Evolutionary conservation across 805 yeast species (phyloP).

Genomic region (Candida michaelii): DNA sequence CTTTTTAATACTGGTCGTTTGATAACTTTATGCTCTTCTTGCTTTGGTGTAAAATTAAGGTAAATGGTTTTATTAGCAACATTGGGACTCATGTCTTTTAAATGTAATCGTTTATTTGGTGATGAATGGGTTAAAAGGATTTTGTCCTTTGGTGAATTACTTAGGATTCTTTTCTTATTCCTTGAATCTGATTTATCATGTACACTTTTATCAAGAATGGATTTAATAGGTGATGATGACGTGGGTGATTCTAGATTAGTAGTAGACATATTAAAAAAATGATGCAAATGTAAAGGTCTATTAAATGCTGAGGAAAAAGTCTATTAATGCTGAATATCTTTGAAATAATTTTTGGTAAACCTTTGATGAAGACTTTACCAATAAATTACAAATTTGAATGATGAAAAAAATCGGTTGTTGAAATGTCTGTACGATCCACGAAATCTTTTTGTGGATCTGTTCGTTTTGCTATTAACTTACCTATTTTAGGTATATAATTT

Average conservation of each 20-base stretch:
- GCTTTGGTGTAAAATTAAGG: constrained; percentile 17
- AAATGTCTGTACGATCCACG: constrained; percentile 6
- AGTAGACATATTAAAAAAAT: constrained; percentile 6
- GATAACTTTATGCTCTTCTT: constrained; percentile 7
- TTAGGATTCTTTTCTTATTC: constrained; percentile 8
- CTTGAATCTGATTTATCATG: neutral
- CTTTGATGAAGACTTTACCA: too few species aligned
- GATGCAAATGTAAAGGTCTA: constrained; percentile 1
- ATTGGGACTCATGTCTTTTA: constrained; percentile 39
- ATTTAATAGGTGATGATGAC: constrained; percentile 10
- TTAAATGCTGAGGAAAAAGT: neutral
- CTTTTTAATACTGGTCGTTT: constrained; percentile 16
- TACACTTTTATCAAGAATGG: neutral
- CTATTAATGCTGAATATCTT: constrained; percentile 4
- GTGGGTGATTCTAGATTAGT: constrained; percentile 8
- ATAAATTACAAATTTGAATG: constrained; percentile 2
- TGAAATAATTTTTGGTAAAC: neutral
- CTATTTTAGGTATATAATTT: constrained; percentile 8
- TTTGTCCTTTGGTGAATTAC: constrained; percentile 11
- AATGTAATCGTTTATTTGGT: constrained; percentile 24
- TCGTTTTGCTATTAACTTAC: constrained; percentile 8
- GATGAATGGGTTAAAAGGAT: constrained; percentile 5
- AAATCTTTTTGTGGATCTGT: neutral
- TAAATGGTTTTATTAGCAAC: constrained; percentile 28
- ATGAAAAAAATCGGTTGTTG: constrained; percentile 4